A percentile compares a stretch with the other conserved stretches of the same genome.
phyloP scores from a whole-genome alignment of 306 rosid species.

The Astragalus glycyphyllos region DNA sequence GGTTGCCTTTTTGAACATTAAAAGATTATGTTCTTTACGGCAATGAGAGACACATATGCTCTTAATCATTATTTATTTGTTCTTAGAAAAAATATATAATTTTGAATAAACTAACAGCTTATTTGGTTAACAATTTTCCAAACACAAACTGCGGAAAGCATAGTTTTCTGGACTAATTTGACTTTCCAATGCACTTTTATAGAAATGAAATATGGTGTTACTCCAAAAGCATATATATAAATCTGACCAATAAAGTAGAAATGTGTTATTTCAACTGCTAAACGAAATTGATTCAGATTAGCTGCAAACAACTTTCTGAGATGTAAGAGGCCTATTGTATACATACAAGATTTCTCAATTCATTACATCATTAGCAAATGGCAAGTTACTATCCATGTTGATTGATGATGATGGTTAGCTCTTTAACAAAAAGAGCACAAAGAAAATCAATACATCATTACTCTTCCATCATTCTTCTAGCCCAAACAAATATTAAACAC shows the following conservation, averaged over 20 bases:
- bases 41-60: not conserved
- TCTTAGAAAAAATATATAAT: too few relatives aligned
- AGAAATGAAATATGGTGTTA: too few relatives aligned
- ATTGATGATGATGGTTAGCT: conserved; percentile 53
- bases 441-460: conserved; percentile 54
- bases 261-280: conserved; percentile 38
- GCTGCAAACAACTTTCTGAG: conserved; percentile 50
- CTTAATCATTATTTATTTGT: too few relatives aligned
- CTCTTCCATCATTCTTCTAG: conserved; percentile 59
- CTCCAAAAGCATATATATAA: not conserved
- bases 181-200: too few relatives aligned
- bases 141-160: too few relatives aligned
- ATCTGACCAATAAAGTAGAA: conserved; percentile 29
- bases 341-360: conserved; percentile 58
- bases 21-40: conserved; percentile 32
- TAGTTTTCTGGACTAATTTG: too few relatives aligned
- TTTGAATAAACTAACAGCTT: too few relatives aligned
- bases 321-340: conserved; percentile 53
- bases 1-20: conserved; percentile 28
- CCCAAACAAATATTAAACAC: conserved; percentile 56
- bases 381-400: conserved; percentile 53
- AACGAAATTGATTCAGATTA: conserved; percentile 47
- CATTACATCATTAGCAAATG: conserved; percentile 59
- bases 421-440: conserved; percentile 50
- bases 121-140: too few relatives aligned